Evolutionary conservation across 1,139 yeast genomes (phyloP).

Genomic region (Petasospora rhodanensis): DNA sequence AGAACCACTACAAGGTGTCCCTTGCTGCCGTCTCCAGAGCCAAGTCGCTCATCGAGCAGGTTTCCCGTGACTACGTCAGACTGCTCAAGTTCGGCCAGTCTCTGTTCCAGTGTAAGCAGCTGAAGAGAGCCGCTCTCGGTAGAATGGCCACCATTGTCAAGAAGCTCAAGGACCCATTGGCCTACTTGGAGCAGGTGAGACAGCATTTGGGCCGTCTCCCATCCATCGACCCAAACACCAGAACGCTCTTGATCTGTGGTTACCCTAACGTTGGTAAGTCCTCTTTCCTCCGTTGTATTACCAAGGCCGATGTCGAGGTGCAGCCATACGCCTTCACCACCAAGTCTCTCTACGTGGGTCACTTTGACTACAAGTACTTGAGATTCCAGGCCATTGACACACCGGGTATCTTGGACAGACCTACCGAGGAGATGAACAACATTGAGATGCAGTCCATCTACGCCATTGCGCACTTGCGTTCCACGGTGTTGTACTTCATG

Average conservation of each 20-base stretch:
- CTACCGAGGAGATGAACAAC: slow-evolving; percentile 98
- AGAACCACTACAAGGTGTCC: slow-evolving; percentile 97
- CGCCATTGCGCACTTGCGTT: slow-evolving; percentile 96
- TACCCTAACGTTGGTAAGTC: slow-evolving; percentile 99
- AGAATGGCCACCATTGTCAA: slow-evolving; percentile 98
- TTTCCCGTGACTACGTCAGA: slow-evolving; percentile 89
- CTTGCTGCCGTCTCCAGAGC: slow-evolving; percentile 93
- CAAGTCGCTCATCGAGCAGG: slow-evolving; percentile 90
- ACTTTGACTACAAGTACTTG: slow-evolving; percentile 94
- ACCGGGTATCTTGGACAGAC: slow-evolving; percentile 97
- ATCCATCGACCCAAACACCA: slow-evolving; percentile 95
- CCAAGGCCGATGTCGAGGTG: slow-evolving; percentile 98
- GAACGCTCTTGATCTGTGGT: slow-evolving; percentile 95
- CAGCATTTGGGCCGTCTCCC: slow-evolving; percentile 99
- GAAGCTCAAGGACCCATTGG: slow-evolving; percentile 89
- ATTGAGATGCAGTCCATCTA: slow-evolving; percentile 99
- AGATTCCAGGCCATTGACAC: slow-evolving; percentile 99
- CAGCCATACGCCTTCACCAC: slow-evolving; percentile 99
- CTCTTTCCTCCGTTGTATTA: slow-evolving; percentile 85
- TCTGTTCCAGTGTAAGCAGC: slow-evolving; percentile 95
- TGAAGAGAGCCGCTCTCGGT: slow-evolving; percentile 97
- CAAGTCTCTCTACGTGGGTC: slow-evolving; percentile 91
- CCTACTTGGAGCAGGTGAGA: slow-evolving; percentile 95
- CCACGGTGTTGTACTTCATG: slow-evolving; percentile 95
- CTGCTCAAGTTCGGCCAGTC: slow-evolving; percentile 96